Evolutionary conservation across 805 yeast genomes (phyloP).

Genomic region (Kluyveromyces nonfermentans): DNA sequence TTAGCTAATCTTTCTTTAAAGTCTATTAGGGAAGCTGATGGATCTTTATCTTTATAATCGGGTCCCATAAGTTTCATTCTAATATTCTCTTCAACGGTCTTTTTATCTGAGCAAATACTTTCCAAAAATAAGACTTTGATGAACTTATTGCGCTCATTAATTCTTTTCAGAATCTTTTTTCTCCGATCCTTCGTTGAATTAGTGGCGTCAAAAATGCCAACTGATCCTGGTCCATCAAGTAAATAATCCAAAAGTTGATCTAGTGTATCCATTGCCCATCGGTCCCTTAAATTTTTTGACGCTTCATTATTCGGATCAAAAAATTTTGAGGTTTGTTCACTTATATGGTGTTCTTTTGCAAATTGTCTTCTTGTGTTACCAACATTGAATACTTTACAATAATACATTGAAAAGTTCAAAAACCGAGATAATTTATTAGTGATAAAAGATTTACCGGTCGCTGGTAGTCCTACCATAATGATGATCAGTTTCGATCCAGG

Average conservation of each 20-base stretch:
- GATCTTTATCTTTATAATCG: conserved; percentile 81
- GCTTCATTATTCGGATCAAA: conserved; percentile 71
- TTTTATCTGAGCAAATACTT: conserved; percentile 74
- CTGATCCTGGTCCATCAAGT: conserved; percentile 73
- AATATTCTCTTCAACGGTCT: conserved; percentile 73
- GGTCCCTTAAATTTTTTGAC: conserved; percentile 62
- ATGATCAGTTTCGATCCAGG: conserved; percentile 79
- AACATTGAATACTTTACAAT: conserved; percentile 84
- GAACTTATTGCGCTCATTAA: conserved; percentile 47
- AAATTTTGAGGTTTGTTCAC: conserved; percentile 70
- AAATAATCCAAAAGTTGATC: conserved; percentile 77
- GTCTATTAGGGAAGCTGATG: conserved; percentile 66
- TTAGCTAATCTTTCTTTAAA: conserved; percentile 72
- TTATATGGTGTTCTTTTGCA: conserved; percentile 27
- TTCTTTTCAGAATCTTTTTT: conserved; percentile 44
- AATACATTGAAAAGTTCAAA: conserved; percentile 89
- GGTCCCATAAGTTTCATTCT: conserved; percentile 86
- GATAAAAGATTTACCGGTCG: conserved; percentile 88
- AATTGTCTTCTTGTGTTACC: conserved; percentile 88
- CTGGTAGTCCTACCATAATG: conserved; percentile 95
- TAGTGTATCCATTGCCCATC: conserved; percentile 94
- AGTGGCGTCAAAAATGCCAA: conserved; percentile 86
- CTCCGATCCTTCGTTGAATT: conserved; percentile 65
- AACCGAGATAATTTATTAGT: conserved; percentile 86
- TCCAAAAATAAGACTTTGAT: conserved; percentile 79